Conservation (phyloP, 129 eudicot genomes). For the Daucus carota region DH1_v3.0 NC_030384.2:38415501-38416000, state of each 20-base stretch:
- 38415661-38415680: slow-evolving; percentile 69
- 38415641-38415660: slow-evolving; percentile 59
- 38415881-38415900: slow-evolving; percentile 35
- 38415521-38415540: not conserved
- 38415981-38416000: not conserved
- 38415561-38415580: not conserved
- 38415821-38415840: slow-evolving; percentile 59
- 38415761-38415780: slow-evolving; percentile 20
- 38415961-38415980: not conserved
- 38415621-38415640: slow-evolving; percentile 75
- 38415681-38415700: slow-evolving; percentile 58
- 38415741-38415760: slow-evolving; percentile 62
- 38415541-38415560: not conserved
- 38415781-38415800: slow-evolving; percentile 59
- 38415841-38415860: slow-evolving; percentile 30
- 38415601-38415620: slow-evolving; percentile 86
- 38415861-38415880: slow-evolving; percentile 75
- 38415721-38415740: slow-evolving; percentile 75
- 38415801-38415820: slow-evolving; percentile 88
- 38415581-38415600: not conserved
- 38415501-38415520: not conserved
- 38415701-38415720: slow-evolving; percentile 78
- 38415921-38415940: slow-evolving; percentile 46
- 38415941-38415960: slow-evolving; percentile 51
- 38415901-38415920: slow-evolving; percentile 45